Evolutionary conservation across 352 stramenopile species (phyloP), one percentile per base, ranked within the genome.

Genomic region (Peronospora destructor): DNA sequence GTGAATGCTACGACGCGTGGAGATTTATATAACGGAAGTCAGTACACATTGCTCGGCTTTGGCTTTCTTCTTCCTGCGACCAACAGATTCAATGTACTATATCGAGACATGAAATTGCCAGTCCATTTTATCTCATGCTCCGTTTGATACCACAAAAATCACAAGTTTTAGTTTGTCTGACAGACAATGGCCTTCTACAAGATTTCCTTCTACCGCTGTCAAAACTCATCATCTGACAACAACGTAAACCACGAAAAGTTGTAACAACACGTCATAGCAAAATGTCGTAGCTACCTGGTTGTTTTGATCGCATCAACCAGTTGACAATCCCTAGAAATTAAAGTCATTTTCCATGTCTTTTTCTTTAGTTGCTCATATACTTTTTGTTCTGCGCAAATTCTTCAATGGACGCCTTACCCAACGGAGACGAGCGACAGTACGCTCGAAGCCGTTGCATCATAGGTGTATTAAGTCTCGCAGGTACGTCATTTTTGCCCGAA

Each of bases 291-390:
- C n/a, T n/a, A n/a, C n/a, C n/a, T n/a, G n/a, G n/a, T n/a, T n/a
- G n/a, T n/a, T n/a, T n/a, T n/a, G n/a, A n/a, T n/a, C n/a, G n/a
- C n/a, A n/a, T n/a, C n/a, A n/a, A n/a, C n/a, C n/a, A n/a, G n/a
- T n/a, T n/a, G n/a, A n/a, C n/a, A n/a, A 39, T 39, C 17, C n/a
- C 14, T 12, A 49, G 78, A n/a, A n/a, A n/a, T n/a, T n/a, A n/a
- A n/a, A n/a, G n/a, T n/a, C 79, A 59, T 96, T 88, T 42, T 89
- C 75, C 5, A 90, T 97, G 55, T 98, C 90, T n/a, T n/a, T n/a
- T n/a, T n/a, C n/a, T n/a, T n/a, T n/a, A n/a, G n/a, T n/a, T n/a
- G n/a, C n/a, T n/a, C n/a, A n/a, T n/a, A n/a, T n/a, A n/a, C n/a
- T n/a, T n/a, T n/a, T n/a, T n/a, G n/a, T n/a, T n/a, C n/a, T n/a